A percentile compares a stretch with the other conserved stretches of the same genome.
Conservation (phyloP, 139 green algal species). For the Gonium pectorale region DNA sequence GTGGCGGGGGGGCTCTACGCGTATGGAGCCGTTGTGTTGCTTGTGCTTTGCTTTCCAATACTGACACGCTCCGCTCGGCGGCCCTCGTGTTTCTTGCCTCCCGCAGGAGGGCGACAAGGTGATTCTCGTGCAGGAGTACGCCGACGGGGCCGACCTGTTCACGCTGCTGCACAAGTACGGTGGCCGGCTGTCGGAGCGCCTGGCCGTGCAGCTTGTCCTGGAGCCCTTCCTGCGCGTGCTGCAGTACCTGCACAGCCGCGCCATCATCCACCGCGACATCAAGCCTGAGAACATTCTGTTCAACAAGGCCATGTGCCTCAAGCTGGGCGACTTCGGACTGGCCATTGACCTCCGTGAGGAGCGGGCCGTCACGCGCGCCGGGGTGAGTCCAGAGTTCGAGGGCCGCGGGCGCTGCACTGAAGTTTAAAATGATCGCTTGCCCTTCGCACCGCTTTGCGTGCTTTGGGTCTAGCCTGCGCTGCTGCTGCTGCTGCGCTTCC, state of each 20-base stretch:
- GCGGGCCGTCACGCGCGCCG: constrained; percentile 71
- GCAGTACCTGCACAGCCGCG: constrained; percentile 59
- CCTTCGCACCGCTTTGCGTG: no score
- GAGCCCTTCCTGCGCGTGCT: constrained; percentile 73
- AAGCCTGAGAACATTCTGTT: constrained; percentile 78
- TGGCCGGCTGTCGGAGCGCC: constrained; percentile 63
- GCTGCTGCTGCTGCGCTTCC: no score
- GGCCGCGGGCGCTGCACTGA: no score
- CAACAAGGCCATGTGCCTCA: constrained; percentile 64
- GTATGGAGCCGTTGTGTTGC: no score
- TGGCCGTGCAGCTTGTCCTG: constrained; percentile 74
- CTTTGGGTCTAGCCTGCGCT: no score
- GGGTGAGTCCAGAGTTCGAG: constrained; percentile 56
- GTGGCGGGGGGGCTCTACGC: no score
- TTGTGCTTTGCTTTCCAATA: no score
- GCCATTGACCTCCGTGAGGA: constrained; percentile 73
- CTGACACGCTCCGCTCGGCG: no score
- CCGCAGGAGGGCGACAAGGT: constrained; percentile 57
- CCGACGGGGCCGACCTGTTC: constrained; percentile 69
- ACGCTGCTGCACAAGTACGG: constrained; percentile 71
- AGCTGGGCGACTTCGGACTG: constrained; percentile 78
- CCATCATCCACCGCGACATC: constrained; percentile 71
- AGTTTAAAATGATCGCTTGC: no score
- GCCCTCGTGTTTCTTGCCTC: neutral
- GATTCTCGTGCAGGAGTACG: constrained; percentile 69